Evolutionary conservation across 2,329 filamentous ascomycete species (phyloP).

Genomic region (Pseudopithomyces chartarum): DNA sequence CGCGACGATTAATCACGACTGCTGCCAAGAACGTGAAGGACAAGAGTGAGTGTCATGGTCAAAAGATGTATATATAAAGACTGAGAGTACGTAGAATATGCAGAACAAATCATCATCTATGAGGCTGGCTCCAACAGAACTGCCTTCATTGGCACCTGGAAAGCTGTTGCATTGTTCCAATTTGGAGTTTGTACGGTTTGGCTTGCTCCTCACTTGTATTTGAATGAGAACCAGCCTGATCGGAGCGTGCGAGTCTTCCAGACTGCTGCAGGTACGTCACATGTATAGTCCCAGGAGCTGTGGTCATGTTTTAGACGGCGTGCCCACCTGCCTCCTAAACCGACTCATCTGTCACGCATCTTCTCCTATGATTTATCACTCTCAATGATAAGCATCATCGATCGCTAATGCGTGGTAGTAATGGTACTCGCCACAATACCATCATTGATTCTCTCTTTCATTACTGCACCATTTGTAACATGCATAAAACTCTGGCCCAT

Average conservation of each 20-base stretch:
- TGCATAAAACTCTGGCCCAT: conserved; percentile 36
- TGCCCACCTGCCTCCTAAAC: background rate
- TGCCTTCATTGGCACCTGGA: conserved; percentile 43
- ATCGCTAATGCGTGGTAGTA: conserved; percentile 23
- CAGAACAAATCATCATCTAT: conserved; percentile 40
- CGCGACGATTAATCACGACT: conserved; percentile 14
- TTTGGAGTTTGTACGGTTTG: conserved; percentile 39
- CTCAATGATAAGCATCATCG: background rate
- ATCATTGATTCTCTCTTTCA: conserved; percentile 37
- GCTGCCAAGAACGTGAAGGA: conserved; percentile 26
- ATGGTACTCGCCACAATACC: conserved; percentile 37
- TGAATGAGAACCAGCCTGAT: conserved; percentile 41
- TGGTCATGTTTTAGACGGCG: too few species aligned
- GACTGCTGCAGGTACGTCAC: conserved; percentile 34
- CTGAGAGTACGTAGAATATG: conserved; percentile 24
- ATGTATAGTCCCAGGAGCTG: background rate
- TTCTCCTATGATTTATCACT: background rate
- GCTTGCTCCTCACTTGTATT: conserved; percentile 38
- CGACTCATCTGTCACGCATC: too few species aligned
- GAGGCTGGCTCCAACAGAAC: conserved; percentile 44
- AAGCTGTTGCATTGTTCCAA: conserved; percentile 41
- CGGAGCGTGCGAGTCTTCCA: conserved; percentile 31
- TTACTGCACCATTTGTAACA: conserved; percentile 45
- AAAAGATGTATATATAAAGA: background rate
- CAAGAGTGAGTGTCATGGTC: conserved; percentile 20